A percentile compares a stretch with the other conserved stretches of the same genome.
Evolutionary conservation across 2,329 filamentous ascomycete species (phyloP).

Genomic region (Chaetoscypha palmicola): DNA sequence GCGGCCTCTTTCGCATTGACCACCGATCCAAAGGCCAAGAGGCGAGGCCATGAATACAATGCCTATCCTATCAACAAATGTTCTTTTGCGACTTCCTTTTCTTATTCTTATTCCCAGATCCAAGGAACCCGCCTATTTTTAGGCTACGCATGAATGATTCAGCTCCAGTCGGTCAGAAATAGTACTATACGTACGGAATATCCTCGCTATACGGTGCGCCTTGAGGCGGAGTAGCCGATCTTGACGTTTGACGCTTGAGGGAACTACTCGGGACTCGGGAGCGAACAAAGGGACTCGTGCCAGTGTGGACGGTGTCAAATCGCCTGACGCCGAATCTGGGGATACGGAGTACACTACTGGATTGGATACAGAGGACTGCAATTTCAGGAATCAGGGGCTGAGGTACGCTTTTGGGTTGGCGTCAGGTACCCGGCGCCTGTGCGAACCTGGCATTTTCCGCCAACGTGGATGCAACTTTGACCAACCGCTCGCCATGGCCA

Average conservation of each 20-base stretch:
- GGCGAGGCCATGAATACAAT: too few species aligned
- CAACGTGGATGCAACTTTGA: neutral
- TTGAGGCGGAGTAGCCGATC: neutral
- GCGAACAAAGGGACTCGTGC: neutral
- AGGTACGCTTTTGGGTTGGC: neutral
- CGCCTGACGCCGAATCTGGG: conserved; percentile 5
- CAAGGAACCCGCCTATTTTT: too few species aligned
- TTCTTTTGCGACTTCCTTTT: too few species aligned
- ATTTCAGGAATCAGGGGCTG: conserved; percentile 3
- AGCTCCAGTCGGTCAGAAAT: too few species aligned
- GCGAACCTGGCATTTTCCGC: neutral
- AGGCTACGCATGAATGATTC: too few species aligned
- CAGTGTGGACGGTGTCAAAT: neutral
- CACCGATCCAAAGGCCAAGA: too few species aligned
- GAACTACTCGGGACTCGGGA: neutral
- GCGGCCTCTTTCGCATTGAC: too few species aligned
- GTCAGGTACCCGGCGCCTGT: neutral
- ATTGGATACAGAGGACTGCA: too few species aligned
- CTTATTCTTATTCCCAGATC: too few species aligned
- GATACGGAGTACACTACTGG: neutral
- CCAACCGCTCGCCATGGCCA: neutral
- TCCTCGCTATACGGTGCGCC: too few species aligned
- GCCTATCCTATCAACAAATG: too few species aligned
- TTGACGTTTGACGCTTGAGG: neutral
- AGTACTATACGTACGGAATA: too few species aligned